These are phyloP conservation scores for Citrullus amarus DNA, from an alignment of 306 rosid species.

Conservation along the genomic window DNA sequence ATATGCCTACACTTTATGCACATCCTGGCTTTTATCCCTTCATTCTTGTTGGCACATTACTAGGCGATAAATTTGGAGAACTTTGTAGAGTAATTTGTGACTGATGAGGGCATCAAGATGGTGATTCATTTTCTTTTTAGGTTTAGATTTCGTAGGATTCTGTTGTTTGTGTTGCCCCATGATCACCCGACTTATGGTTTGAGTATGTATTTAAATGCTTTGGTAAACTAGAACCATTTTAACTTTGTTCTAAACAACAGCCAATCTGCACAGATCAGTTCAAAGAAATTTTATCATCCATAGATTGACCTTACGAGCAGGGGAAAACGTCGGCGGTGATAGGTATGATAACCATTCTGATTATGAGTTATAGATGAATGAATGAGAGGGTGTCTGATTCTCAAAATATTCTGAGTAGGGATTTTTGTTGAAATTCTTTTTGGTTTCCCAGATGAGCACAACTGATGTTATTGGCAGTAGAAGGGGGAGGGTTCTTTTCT, in stretches of 20 bases:
- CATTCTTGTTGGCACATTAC: background rate
- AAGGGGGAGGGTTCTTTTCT: conserved; percentile 97
- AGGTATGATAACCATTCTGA: background rate
- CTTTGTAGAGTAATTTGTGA: background rate
- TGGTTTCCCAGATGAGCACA: conserved; percentile 60
- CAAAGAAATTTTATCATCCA: background rate
- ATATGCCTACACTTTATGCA: background rate
- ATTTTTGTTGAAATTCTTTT: background rate
- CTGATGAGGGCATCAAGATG: background rate
- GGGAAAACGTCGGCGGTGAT: background rate
- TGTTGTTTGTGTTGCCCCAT: background rate
- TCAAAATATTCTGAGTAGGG: background rate
- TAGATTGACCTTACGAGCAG: background rate
- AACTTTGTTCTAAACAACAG: background rate
- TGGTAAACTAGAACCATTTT: background rate
- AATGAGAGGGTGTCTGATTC: background rate
- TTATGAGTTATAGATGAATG: background rate
- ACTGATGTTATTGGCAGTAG: conserved; percentile 96
- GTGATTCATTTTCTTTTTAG: background rate
- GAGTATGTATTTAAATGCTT: background rate
- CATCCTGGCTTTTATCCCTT: background rate
- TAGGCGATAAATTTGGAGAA: background rate
- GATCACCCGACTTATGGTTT: background rate
- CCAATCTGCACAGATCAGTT: background rate
- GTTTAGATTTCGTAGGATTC: background rate